phyloP scores from a whole-genome alignment of 148 eudicot species.

The Mesembryanthemum crystallinum region DNA sequence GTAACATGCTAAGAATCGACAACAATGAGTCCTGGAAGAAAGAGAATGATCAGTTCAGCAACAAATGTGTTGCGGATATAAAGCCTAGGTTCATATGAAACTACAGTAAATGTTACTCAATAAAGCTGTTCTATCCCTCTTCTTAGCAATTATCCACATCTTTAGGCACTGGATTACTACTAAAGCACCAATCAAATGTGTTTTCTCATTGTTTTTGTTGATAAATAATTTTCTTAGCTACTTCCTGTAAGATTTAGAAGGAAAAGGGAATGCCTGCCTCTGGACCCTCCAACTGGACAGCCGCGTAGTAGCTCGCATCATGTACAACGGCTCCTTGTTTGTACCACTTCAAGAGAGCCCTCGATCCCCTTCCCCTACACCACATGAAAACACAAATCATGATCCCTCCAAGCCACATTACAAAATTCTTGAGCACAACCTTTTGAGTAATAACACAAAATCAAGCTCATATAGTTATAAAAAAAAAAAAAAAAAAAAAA shows the following conservation, averaged over 20 bases:
- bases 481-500: too few relatives aligned
- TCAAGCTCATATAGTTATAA: too few relatives aligned
- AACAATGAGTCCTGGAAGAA: slow-evolving; percentile 51
- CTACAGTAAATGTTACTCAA: too few relatives aligned
- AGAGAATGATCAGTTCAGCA: background rate
- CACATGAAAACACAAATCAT: slow-evolving; percentile 21
- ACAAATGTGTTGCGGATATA: background rate
- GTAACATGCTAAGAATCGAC: slow-evolving; percentile 46
- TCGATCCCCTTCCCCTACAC: slow-evolving; percentile 79
- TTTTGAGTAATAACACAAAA: background rate
- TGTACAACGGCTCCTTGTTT: slow-evolving; percentile 67
- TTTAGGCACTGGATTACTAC: background rate
- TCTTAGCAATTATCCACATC: too few relatives aligned
- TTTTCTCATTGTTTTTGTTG: background rate
- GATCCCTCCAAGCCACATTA: background rate
- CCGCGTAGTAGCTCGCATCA: slow-evolving; percentile 75
- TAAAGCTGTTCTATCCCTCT: too few relatives aligned
- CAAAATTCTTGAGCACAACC: background rate
- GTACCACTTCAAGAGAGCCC: slow-evolving; percentile 79
- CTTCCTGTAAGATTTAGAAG: background rate
- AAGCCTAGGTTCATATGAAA: background rate
- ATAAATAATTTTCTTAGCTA: background rate
- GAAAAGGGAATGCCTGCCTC: slow-evolving; percentile 53
- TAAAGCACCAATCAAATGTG: background rate
- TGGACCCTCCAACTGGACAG: slow-evolving; percentile 73